Evolutionary conservation across 768 basidiomycete genomes (phyloP), one percentile per base, ranked within the genome.

Genomic region (Termitomyces eurrhizus): DNA sequence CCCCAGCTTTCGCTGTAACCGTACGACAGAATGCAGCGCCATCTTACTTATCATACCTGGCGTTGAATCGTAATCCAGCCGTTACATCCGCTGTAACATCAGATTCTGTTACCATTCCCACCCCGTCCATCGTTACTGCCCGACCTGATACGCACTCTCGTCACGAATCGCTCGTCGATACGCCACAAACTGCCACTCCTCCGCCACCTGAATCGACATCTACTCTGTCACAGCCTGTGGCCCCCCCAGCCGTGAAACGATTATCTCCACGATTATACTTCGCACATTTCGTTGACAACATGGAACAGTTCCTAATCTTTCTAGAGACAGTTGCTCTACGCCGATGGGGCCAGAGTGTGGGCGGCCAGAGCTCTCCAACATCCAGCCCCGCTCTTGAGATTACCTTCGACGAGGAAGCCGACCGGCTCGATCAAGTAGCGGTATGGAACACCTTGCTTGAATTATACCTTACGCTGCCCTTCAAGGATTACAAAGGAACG

Each of bases 241-340:
- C 14, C 57, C 70, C 60, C 61, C 71, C 74, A 4, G 75, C 75
- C 0, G 69, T 78, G 8, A 84, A 84, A 67, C 77, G 81, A 0
- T 89, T 93, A 0, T 94, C 93, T 0, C 94, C 95, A 0, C 78
- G 88, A 4, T 77, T 90, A 36, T 98, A 93, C 72, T 98, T 98
- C 68, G 88, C 94, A 0, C 93, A 97, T 70, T 98, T 97, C 64
- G 88, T 97, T 41, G 92, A 96, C 68, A 92, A 95, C 66, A 85
- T 89, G 60, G 79, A 79, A 2, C 84, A 92, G 58, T 96, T 99
- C 64, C 80, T 93, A 44, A 78, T 83, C 1, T 98, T 98, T 72
- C 81, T 99, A 9, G 95, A 98, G 74, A 86, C 87, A 7, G 90
- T 98, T 35, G 92, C 93, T 2, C 67, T 75, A 44, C 80, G 85